Evolutionary conservation across 768 basidiomycete species (phyloP).

Genomic region (Suillus bovinus): DNA sequence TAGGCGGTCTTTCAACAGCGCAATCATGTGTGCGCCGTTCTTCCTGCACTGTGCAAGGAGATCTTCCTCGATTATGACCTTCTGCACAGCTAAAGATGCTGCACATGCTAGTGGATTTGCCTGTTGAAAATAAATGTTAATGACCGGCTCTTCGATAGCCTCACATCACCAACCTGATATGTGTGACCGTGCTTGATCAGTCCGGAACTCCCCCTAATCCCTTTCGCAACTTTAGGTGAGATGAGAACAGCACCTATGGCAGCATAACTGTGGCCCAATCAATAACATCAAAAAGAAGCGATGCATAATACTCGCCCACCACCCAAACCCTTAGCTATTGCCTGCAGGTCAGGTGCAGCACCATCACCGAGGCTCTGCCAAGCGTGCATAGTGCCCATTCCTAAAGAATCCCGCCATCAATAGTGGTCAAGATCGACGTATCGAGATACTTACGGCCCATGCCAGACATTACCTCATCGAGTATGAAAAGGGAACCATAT

Average conservation of each 20-base stretch:
- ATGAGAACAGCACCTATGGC: conserved; percentile 83
- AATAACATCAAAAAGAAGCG: not conserved
- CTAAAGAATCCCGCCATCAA: conserved; percentile 34
- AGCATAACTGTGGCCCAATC: conserved; percentile 54
- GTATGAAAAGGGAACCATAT: conserved; percentile 70
- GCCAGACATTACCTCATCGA: conserved; percentile 92
- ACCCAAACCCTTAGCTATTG: conserved; percentile 86
- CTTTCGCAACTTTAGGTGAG: conserved; percentile 67
- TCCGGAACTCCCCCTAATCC: conserved; percentile 66
- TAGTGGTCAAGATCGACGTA: not conserved
- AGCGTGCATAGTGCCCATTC: conserved; percentile 85
- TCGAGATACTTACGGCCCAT: conserved; percentile 72
- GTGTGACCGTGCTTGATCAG: conserved; percentile 86
- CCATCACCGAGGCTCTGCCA: conserved; percentile 86
- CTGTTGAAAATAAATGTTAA: conserved; percentile 34
- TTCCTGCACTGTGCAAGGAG: conserved; percentile 63
- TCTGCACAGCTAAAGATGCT: conserved; percentile 80
- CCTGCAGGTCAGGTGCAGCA: conserved; percentile 80
- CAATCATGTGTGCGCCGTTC: conserved; percentile 62
- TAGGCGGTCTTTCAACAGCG: conserved; percentile 55
- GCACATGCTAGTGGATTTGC: conserved; percentile 76
- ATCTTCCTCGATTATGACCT: conserved; percentile 66
- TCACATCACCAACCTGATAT: conserved; percentile 55
- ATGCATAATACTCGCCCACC: conserved; percentile 60
- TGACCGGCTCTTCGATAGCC: not conserved